phyloP scores from a whole-genome alignment of 2,329 filamentous ascomycete genomes.

The Cadophora gregata region DNA sequence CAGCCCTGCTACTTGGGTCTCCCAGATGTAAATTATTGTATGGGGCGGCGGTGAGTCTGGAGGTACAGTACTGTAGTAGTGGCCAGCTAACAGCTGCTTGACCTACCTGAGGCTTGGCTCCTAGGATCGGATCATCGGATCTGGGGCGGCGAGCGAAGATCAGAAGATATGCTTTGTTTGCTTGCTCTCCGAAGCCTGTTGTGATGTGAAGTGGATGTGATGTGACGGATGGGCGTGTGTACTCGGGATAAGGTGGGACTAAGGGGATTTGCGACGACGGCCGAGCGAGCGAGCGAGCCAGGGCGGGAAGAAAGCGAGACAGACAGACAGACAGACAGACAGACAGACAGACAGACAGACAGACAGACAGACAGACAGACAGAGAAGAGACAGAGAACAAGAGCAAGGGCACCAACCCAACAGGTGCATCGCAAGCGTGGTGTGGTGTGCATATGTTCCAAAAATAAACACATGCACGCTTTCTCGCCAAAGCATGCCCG shows the following conservation, averaged over 20 bases:
- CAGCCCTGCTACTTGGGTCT: not conserved
- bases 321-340: no score
- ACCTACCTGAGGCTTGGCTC: not conserved
- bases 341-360: no score
- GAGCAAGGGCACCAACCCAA: not conserved
- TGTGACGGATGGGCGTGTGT: slow-evolving; percentile 12
- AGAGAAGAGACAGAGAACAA: no score
- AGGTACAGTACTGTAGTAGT: not conserved
- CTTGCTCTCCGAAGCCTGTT: not conserved
- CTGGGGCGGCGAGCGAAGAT: slow-evolving; percentile 13
- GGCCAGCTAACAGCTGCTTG: not conserved
- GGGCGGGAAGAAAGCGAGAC: not conserved
- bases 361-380: no score
- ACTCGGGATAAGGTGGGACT: slow-evolving; percentile 11
- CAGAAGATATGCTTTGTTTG: not conserved
- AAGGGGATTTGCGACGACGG: not conserved
- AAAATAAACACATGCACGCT: slow-evolving; percentile 17
- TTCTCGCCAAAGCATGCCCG: slow-evolving; percentile 12
- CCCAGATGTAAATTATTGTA: not conserved
- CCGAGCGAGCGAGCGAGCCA: not conserved
- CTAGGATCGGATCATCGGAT: not conserved
- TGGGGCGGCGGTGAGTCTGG: not conserved
- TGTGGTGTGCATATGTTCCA: slow-evolving; percentile 18
- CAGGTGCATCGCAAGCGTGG: not conserved
- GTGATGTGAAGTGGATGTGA: slow-evolving; percentile 13